These are phyloP conservation scores for Populus trichocarpa DNA, from an alignment of 441 rosid species.

Conservation along the genomic window DNA sequence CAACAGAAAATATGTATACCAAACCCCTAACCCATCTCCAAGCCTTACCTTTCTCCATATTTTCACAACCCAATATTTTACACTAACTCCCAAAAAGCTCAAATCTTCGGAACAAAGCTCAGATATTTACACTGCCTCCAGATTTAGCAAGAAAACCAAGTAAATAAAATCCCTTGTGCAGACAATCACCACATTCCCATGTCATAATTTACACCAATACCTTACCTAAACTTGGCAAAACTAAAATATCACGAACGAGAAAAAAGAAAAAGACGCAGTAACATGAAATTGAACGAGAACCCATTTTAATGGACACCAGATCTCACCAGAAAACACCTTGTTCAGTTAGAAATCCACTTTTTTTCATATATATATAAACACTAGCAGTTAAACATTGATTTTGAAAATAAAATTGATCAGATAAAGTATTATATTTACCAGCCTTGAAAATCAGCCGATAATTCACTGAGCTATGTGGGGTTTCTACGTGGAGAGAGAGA, in stretches of 20 bases:
- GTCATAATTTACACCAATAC: slow-evolving; percentile 11
- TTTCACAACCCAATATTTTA: slow-evolving; percentile 29
- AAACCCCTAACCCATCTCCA: slow-evolving; percentile 86
- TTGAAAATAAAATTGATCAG: too few species aligned
- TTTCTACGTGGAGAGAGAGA: too few species aligned
- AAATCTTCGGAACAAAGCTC: slow-evolving; percentile 2
- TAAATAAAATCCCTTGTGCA: background rate
- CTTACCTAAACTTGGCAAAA: slow-evolving; percentile 15
- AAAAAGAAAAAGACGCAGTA: background rate
- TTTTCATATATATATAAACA: too few species aligned
- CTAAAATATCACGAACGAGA: background rate
- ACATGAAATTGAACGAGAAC: background rate
- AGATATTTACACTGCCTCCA: slow-evolving; percentile 10
- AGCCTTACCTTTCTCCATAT: slow-evolving; percentile 34
- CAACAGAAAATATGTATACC: slow-evolving; percentile 75
- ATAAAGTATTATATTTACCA: too few species aligned
- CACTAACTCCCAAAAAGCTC: slow-evolving; percentile 11
- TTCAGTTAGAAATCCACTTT: too few species aligned
- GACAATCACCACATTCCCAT: slow-evolving; percentile 10
- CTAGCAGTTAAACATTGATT: too few species aligned
- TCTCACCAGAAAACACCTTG: too few species aligned
- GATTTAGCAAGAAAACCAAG: slow-evolving; percentile 3
- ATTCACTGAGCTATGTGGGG: too few species aligned
- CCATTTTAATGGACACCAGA: too few species aligned
- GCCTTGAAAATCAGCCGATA: too few species aligned